Evolutionary conservation across 2,329 filamentous ascomycete species (phyloP).

Genomic region (Didymella lethalis): DNA sequence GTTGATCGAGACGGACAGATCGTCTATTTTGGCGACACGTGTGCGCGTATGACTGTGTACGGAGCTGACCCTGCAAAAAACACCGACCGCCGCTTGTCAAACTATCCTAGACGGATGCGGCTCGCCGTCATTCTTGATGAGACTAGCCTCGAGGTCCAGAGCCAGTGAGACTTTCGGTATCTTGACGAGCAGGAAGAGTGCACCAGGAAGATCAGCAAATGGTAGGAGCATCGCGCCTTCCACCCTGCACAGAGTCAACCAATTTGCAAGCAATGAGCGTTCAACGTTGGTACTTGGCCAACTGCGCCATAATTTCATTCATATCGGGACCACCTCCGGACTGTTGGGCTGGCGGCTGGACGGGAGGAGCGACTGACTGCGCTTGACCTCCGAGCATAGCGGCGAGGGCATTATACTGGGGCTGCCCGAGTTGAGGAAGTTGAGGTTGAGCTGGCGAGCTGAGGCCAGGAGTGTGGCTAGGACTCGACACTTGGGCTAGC

Average conservation of each 20-base stretch:
- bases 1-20: neutral
- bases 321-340: constrained; percentile 57
- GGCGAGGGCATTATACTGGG: constrained; percentile 43
- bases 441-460: constrained; percentile 29
- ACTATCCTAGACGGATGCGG: constrained; percentile 1
- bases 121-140: constrained; percentile 2
- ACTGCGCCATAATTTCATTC: constrained; percentile 77
- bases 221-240: neutral
- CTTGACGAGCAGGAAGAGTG: constrained; percentile 10
- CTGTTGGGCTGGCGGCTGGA: constrained; percentile 39
- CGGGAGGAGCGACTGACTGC: constrained; percentile 33
- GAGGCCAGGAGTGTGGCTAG: constrained; percentile 38
- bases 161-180: constrained; percentile 5
- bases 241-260: neutral
- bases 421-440: constrained; percentile 38
- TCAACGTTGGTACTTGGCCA: constrained; percentile 68
- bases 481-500: constrained; percentile 44
- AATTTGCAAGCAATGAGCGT: constrained; percentile 8
- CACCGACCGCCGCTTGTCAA: neutral
- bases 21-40: neutral
- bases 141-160: constrained; percentile 5
- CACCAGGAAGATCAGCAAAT: constrained; percentile 6
- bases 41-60: neutral
- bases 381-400: constrained; percentile 38
- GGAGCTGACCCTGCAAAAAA: neutral